Base-by-base conservation (phyloP, 495 filamentous ascomycete genomes). In the Aspergillus bridgeri region DNA sequence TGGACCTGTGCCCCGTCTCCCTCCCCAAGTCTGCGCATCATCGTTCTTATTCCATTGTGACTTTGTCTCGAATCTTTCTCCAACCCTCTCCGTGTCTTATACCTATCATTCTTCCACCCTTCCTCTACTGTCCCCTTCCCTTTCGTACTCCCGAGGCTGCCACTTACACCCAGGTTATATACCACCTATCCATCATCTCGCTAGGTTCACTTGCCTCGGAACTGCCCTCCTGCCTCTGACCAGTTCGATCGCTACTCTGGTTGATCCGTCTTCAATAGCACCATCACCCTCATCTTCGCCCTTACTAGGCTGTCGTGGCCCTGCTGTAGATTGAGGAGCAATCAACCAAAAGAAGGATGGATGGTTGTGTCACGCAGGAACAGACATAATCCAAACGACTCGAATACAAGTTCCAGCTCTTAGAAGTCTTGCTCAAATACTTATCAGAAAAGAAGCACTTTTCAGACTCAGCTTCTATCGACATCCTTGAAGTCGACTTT, bases 11-110 rank as follows among this genome's bases (percentile, higher is more conserved):
- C 33, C 33, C 33, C 33, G 33, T 38, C 33, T 38, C 7, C 33
- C 48, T 24, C 33, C 33, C 48, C 15, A 50, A 50, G 48, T 50
- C 2, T 50, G 48, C 21, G 17, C 48, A 50, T 50, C 48, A 50
- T 50, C 48, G 24, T 19, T 48, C 23, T 17, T 20, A 8, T 7
- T 46, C 18, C 21, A 43, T 56, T 48, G 3, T 22, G 11, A 18
- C 22, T 45, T 44, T 58, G 21, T 46, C 17, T 44, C 17, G 42
- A 23, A 42, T 43, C 20, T 27, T 46, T 54, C 50, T 44, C 13
- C n/a, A 13, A 38, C 33, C 33, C 33, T 38, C 33, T 50, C 43
- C 49, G 42, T 47, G 42, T 52, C 43, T 48, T 42, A 38, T 54
- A 42, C 17, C 25, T 21, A 21, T 42, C 15, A 20, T 48, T 13